Evolutionary conservation across 148 eudicot genomes (phyloP).

Genomic region (Linanthus parryae): DNA sequence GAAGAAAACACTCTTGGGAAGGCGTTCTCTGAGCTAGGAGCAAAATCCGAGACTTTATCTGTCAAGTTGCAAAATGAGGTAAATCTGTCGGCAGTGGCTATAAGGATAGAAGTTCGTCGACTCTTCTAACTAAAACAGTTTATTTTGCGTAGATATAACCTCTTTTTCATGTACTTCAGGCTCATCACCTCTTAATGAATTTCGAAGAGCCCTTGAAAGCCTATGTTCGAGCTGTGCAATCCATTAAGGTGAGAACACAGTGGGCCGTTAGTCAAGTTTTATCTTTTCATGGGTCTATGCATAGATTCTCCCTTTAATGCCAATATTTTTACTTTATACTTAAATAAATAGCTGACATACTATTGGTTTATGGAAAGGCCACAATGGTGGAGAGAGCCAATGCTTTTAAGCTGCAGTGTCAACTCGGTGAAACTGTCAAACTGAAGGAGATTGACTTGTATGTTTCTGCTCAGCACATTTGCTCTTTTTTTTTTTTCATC

Average conservation of each 20-base stretch:
- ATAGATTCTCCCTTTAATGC: background rate
- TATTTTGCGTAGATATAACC: background rate
- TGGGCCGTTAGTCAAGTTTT: background rate
- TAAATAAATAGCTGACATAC: background rate
- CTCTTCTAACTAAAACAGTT: conserved; percentile 2
- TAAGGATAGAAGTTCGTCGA: background rate
- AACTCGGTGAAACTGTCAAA: conserved; percentile 82
- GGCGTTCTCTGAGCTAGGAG: conserved; percentile 81
- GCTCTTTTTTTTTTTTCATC: background rate
- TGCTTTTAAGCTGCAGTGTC: conserved; percentile 88
- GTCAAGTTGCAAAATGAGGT: conserved; percentile 80
- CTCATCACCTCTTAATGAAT: conserved; percentile 81
- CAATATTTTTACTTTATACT: background rate
- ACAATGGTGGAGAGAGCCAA: conserved; percentile 87
- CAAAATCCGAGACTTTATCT: conserved; percentile 74
- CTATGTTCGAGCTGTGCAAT: conserved; percentile 94
- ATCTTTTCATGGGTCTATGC: background rate
- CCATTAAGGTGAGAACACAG: conserved; percentile 62
- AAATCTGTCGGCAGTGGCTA: conserved; percentile 10
- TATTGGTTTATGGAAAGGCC: conserved; percentile 39
- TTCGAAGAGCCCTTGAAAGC: conserved; percentile 98
- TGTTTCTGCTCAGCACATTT: conserved; percentile 13
- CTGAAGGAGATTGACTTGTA: conserved; percentile 95
- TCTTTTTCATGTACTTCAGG: conserved; percentile 33
- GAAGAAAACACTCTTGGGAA: conserved; percentile 84